Conservation (phyloP, 257 asterid genomes). For the Prunella vulgaris region DNA sequence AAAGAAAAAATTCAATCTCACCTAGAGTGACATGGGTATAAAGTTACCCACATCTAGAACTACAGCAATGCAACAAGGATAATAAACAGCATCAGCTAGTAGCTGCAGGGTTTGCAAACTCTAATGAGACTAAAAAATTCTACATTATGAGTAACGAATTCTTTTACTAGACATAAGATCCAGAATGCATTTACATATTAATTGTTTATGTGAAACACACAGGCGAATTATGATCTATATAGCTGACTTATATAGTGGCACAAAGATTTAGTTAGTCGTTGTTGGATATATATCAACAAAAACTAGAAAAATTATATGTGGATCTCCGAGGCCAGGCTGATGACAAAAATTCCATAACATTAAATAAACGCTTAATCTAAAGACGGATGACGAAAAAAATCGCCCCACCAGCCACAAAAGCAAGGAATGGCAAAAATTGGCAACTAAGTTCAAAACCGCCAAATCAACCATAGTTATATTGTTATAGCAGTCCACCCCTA, state of each 20-base stretch:
- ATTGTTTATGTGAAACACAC: not conserved
- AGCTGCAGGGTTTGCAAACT: not conserved
- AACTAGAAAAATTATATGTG: not conserved
- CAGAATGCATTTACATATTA: not conserved
- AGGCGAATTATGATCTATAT: not conserved
- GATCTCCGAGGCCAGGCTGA: not conserved
- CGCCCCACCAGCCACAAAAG: conserved; percentile 5
- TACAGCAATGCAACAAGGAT: not conserved
- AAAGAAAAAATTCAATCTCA: too few species aligned
- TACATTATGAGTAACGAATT: not conserved
- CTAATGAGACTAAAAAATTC: not conserved
- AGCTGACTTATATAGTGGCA: not conserved
- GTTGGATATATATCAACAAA: not conserved
- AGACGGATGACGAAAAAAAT: conserved; percentile 24
- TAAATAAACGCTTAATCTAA: not conserved
- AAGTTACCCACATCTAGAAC: not conserved
- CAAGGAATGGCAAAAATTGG: not conserved
- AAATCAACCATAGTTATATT: not conserved
- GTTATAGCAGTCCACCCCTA: not conserved
- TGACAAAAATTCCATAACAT: conserved; percentile 7
- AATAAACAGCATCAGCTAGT: not conserved
- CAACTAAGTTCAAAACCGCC: not conserved
- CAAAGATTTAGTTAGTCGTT: not conserved
- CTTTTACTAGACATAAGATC: not conserved
- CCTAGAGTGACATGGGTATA: too few species aligned